Evolutionary conservation across 1,284 basidiomycete genomes (phyloP).

Genomic region (Amylostereum chailletii): DNA sequence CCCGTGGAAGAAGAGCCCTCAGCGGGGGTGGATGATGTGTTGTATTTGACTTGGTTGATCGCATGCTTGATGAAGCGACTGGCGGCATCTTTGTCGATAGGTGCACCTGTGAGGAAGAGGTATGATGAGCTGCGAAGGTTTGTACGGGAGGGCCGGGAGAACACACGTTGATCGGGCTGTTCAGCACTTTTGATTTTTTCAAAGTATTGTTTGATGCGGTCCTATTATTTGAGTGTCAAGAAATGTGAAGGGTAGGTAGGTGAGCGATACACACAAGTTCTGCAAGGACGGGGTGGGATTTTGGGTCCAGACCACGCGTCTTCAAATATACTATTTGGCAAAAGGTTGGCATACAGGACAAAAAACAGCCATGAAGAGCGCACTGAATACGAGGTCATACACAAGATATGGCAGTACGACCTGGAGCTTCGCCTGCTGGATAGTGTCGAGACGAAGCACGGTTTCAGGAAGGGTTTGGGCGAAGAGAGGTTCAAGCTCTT

Average conservation of each 20-base stretch:
- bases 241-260: background rate
- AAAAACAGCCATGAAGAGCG: constrained; percentile 17
- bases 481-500: constrained; percentile 52
- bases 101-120: constrained; percentile 28
- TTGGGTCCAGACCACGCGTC: constrained; percentile 68
- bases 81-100: constrained; percentile 70
- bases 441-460: constrained; percentile 49
- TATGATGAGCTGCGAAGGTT: background rate
- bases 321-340: constrained; percentile 60
- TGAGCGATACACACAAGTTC: constrained; percentile 48
- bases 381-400: constrained; percentile 78
- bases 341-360: constrained; percentile 3
- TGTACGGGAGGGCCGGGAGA: background rate
- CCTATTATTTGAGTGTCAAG: constrained; percentile 30
- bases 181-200: constrained; percentile 72
- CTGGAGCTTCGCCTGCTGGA: constrained; percentile 77
- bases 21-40: constrained; percentile 11
- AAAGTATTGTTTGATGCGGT: constrained; percentile 69
- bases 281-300: constrained; percentile 60
- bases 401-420: constrained; percentile 69
- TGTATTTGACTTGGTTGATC: constrained; percentile 51
- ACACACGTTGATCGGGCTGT: constrained; percentile 51
- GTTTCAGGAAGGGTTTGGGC: constrained; percentile 59
- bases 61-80: constrained; percentile 76
- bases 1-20: background rate